Base-by-base conservation (phyloP, 1,284 basidiomycete species). In the Farysia itapuensis region DNA sequence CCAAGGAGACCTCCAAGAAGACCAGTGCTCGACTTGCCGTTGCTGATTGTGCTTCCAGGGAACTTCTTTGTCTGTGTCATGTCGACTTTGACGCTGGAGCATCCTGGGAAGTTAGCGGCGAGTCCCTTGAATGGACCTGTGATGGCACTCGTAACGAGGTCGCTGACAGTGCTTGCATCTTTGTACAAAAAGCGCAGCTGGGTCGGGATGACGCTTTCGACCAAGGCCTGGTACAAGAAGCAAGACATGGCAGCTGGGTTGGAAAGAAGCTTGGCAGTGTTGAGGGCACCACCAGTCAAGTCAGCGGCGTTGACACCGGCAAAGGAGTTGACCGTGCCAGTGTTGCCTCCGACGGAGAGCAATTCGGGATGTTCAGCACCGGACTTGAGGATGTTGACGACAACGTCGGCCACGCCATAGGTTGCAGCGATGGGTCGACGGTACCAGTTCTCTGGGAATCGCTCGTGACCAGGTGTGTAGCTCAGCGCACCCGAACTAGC, bases 401-500 rank as follows among this genome's bases (percentile, higher is more conserved):
- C 65, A 31, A 65, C 52, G 30, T 68, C 65, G 26, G 47, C 65
- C 15, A 68, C 50, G 28, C 61, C 61, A 37, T 66, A 68, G 2
- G 48, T 48, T 8, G 64, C 46, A 38, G 21, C 58, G 14, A 63
- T 39, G 9, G 65, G 65, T 26, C 65, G 57, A n/a, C 64, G 47
- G 23, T 42, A 38, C 65, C 65, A 68, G 25, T 39, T 28, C 9
- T 42, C 35, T 4, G 58, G 40, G 26, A 68, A 42, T 24, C 54
- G 40, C 42, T 68, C 65, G 47, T 68, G 58, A 21, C 65, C 65
- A 5, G 63, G 65, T 26, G 57, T 68, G 47, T 68, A 68, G 28
- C 37, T 47, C 39, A 66, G 54, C 29, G 35, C 43, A 29, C 57
- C 28, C 4, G 28, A 29, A 30, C 44, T 40, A n/a, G n/a, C n/a